Evolutionary conservation across 768 basidiomycete species (phyloP).

Genomic region (Hirschioporus abietinus): DNA sequence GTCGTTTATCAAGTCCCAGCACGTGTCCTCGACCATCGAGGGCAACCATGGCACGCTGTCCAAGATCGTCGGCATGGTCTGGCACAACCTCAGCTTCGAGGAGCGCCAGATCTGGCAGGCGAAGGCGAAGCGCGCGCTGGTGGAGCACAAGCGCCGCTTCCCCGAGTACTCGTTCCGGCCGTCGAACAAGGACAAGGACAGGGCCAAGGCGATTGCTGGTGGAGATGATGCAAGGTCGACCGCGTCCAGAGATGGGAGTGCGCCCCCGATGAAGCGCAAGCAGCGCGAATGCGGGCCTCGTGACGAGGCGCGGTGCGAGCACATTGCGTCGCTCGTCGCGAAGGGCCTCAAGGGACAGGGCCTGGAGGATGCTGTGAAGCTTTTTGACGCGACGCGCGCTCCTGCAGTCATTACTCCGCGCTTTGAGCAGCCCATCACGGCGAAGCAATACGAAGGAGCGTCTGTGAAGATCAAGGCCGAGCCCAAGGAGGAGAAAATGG

Average conservation of each 20-base stretch:
- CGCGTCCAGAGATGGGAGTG: constrained; percentile 30
- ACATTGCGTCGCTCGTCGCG: constrained; percentile 58
- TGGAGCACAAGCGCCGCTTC: constrained; percentile 66
- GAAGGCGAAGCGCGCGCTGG: constrained; percentile 67
- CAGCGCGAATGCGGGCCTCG: constrained; percentile 59
- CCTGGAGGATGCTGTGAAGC: constrained; percentile 27
- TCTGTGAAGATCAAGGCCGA: background rate
- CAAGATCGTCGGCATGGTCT: constrained; percentile 80
- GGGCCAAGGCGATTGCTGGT: background rate
- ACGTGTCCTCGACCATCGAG: constrained; percentile 72
- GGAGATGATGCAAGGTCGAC: background rate
- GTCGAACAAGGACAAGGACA: constrained; percentile 30
- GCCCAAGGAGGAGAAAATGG: background rate
- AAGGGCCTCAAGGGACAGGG: constrained; percentile 34
- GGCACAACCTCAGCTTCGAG: constrained; percentile 72
- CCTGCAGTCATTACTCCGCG: background rate
- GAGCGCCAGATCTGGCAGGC: constrained; percentile 74
- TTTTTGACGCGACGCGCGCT: background rate
- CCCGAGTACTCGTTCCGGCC: constrained; percentile 75
- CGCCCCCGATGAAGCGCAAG: constrained; percentile 43
- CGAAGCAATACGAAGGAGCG: background rate
- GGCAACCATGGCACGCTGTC: constrained; percentile 80
- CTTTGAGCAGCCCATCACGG: constrained; percentile 2
- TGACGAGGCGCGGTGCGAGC: constrained; percentile 57
- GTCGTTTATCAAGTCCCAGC: constrained; percentile 73